Evolutionary conservation across 192 early-diverging fungal genomes (phyloP).

Genomic region (Chytriomyces confervae): DNA sequence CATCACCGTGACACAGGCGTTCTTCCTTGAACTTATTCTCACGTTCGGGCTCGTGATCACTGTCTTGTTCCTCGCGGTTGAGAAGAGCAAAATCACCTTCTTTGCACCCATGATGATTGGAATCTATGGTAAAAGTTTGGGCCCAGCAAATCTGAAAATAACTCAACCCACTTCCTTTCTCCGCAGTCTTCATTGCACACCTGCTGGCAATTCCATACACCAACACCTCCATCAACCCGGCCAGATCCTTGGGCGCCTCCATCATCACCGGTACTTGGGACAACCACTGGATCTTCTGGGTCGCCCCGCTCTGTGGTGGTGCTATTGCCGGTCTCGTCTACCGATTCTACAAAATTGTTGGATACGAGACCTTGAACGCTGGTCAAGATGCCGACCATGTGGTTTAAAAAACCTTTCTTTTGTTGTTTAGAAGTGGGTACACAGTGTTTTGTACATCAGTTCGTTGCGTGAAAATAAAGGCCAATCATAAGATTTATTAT

Average conservation of each 20-base stretch:
- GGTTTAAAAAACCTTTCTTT: not conserved
- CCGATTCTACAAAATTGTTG: constrained; percentile 37
- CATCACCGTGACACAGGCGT: constrained; percentile 28
- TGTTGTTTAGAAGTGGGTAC: too few relatives aligned
- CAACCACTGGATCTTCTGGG: constrained; percentile 73
- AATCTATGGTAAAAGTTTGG: constrained; percentile 35
- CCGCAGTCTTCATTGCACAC: constrained; percentile 49
- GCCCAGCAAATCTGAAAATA: not conserved
- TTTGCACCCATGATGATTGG: constrained; percentile 51
- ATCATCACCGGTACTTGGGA: constrained; percentile 47
- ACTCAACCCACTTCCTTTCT: not conserved
- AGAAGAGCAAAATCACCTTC: constrained; percentile 46
- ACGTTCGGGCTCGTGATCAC: constrained; percentile 47
- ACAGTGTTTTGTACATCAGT: too few relatives aligned
- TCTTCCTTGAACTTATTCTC: constrained; percentile 51
- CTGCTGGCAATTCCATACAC: constrained; percentile 47
- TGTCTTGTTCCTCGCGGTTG: constrained; percentile 53
- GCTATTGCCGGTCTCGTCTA: constrained; percentile 48
- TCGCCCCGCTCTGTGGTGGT: constrained; percentile 58
- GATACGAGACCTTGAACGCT: constrained; percentile 41
- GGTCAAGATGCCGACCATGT: constrained; percentile 43
- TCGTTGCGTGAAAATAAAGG: too few relatives aligned
- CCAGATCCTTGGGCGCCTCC: constrained; percentile 64
- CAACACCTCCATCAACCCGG: constrained; percentile 70
- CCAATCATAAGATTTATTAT: too few relatives aligned